These are phyloP conservation scores for Pontederia paniculata DNA, from an alignment of 176 grass and related monocot species.

Conservation along the genomic window DNA sequence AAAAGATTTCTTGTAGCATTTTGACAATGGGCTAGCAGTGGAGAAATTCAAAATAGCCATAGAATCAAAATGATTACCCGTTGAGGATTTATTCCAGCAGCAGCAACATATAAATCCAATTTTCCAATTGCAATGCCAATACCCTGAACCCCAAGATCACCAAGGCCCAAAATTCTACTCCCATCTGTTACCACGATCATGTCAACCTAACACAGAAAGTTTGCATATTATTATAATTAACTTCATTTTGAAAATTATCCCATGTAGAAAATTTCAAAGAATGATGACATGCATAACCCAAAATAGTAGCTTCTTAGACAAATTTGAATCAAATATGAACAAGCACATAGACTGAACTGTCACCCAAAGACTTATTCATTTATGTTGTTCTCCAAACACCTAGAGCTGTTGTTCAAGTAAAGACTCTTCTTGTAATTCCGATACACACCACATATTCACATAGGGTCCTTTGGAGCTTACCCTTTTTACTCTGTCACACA, in stretches of 20 bases:
- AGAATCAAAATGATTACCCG: constrained; percentile 42
- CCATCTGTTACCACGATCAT: constrained; percentile 99
- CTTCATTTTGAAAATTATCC: neutral
- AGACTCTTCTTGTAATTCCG: too few relatives aligned
- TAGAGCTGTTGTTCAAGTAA: too few relatives aligned
- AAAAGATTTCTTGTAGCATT: neutral
- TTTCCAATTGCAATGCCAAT: constrained; percentile 94
- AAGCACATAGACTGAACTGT: too few relatives aligned
- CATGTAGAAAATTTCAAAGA: too few relatives aligned
- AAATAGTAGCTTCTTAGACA: too few relatives aligned
- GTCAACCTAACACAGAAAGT: constrained; percentile 51
- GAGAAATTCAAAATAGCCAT: constrained; percentile 1
- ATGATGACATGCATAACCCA: too few relatives aligned
- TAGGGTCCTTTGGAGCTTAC: too few relatives aligned
- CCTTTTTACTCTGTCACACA: too few relatives aligned
- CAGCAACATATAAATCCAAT: constrained; percentile 90
- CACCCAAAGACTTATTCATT: too few relatives aligned
- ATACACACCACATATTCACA: too few relatives aligned
- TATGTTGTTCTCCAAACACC: too few relatives aligned
- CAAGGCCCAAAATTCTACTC: constrained; percentile 94
- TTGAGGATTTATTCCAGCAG: constrained; percentile 98
- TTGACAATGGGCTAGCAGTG: constrained; percentile 11
- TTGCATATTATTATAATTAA: neutral
- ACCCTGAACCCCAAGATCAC: constrained; percentile 97
- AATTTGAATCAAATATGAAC: too few relatives aligned